Base-by-base conservation (phyloP, 2,329 filamentous ascomycete genomes). In the Erysiphe pulchra region DNA sequence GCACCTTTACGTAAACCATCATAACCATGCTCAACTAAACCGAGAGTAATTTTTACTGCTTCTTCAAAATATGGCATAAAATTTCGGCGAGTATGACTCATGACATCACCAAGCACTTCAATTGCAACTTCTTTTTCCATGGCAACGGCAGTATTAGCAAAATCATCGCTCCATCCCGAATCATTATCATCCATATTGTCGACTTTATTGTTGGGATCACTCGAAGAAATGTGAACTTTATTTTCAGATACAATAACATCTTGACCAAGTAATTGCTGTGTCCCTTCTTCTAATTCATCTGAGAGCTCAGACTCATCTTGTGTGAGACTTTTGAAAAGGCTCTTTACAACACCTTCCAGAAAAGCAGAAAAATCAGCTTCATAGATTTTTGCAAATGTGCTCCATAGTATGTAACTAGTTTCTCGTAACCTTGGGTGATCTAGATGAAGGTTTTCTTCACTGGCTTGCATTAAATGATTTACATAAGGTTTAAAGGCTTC, bases 51-150 rank as follows among this genome's bases (percentile, higher is more conserved):
- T 62, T 84, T 79, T 50, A 98, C 74, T 8, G 84, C 84, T 67
- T 83, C 80, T 65, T 93, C 78, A 50, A 94, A 80, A 61, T 87
- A 93, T 5, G 82, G 77, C 52, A 92, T 70, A 60, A 74, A 84
- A 53, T 80, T 73, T 57, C 73, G 72, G 61, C 83, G 85, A 42
- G 83, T 83, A 65, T 92, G 78, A 42, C 81, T 79, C 56, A 95
- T 78, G 50, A 98, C 75, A 58, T 98, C 90, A 51, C 86, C 90
- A 33, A 94, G 72, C 6, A 94, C 86, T 61, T 98, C 90, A 40
- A 93, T 75, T 34, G 90, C 87, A 55, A 95, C 92, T 63, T 98
- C 90, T 65, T 95, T 94, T 69, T 95, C 90, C 55, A 93, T 73
- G 20, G 87, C 84, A 46, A 94, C 74, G 45, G 85, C 84, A 24